Base-by-base conservation (phyloP, 2,329 filamentous ascomycete species). In the Colletotrichum acutatum region DNA sequence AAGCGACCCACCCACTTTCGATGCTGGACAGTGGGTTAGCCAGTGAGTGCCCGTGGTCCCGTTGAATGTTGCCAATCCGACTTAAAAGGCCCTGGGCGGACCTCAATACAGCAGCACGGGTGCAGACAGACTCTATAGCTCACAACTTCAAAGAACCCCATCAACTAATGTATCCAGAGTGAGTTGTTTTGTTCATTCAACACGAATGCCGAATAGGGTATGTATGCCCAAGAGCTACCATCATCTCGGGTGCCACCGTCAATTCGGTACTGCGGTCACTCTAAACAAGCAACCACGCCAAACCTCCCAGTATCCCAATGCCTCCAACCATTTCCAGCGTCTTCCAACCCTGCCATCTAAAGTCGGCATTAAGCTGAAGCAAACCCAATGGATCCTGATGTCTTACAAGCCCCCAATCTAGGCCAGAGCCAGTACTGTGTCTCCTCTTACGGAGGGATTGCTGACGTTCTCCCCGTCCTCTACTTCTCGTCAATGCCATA, bases 381-480 rank as follows among this genome's bases (percentile, higher is more conserved):
- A 98, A 81, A 0, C 95, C 95, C 0, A 98, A 86, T 0, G 95
- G 95, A 80, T 98, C 95, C 72, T 93, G 88, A 42, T 90, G 87
- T 76, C 87, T 86, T 60, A 87, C 76, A 24, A 82, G 72, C 4
- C 78, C 61, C 61, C 79, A 71, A 42, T 63, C 58, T 64, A 68
- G 59, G 71, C 59, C 52, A 37, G 30, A 72, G 57, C 58, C 58
- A 57, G 30, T 76, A 75, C 62, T 76, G 68, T 32, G 77, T 78
- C 71, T 71, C 76, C 42, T 66, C 72, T 53, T 75, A 71, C 56
- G 32, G 7, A 32, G 4, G n/a, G 46, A 62, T 16, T 56, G 42
- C 11, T 8, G 42, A 60, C 32, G 34, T 6, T 59, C n/a, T 49
- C 11, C 34, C 28, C 54, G 49, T 54, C 66, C 53, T n/a, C 24